Evolutionary conservation across 495 filamentous ascomycete species (phyloP).

Genomic region (Pseudevernia furfuracea): DNA sequence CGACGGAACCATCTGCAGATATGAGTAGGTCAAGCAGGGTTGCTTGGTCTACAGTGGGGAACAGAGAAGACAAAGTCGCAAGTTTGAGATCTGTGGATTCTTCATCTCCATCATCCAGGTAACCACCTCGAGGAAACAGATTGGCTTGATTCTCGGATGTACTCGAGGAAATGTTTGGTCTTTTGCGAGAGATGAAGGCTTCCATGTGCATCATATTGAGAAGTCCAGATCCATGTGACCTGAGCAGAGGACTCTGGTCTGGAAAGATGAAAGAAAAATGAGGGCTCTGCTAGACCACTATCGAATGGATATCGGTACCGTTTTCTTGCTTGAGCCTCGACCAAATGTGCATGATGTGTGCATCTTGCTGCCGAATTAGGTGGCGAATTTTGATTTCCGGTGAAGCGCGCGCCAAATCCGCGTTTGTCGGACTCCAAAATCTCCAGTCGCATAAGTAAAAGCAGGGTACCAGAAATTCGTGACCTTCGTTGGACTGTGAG

Average conservation of each 20-base stretch:
- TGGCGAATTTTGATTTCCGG: background rate
- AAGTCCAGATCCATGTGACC: background rate
- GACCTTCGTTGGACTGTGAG: no score
- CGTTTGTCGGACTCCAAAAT: background rate
- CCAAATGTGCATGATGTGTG: no score
- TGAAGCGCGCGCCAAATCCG: background rate
- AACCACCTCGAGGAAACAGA: background rate
- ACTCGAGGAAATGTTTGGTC: conserved; percentile 32
- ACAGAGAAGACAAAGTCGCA: conserved; percentile 70
- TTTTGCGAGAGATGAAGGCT: conserved; percentile 48
- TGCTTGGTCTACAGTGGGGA: conserved; percentile 54
- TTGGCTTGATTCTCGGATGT: background rate
- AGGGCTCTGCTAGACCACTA: background rate
- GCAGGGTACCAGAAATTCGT: no score
- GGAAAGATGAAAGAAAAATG: background rate
- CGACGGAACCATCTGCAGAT: conserved; percentile 67
- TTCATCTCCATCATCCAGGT: conserved; percentile 35
- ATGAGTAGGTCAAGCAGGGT: conserved; percentile 71
- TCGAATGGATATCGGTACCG: background rate
- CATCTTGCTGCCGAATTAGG: background rate
- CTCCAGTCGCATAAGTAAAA: no score
- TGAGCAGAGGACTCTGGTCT: background rate
- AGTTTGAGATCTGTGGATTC: conserved; percentile 86
- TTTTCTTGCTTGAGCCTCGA: background rate
- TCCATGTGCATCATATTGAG: conserved; percentile 51